Percentiles rank a stretch among this genome's conserved stretches.
Evolutionary conservation across 2,329 filamentous ascomycete genomes (phyloP).

Genomic region (Talaromyces sp.): DNA sequence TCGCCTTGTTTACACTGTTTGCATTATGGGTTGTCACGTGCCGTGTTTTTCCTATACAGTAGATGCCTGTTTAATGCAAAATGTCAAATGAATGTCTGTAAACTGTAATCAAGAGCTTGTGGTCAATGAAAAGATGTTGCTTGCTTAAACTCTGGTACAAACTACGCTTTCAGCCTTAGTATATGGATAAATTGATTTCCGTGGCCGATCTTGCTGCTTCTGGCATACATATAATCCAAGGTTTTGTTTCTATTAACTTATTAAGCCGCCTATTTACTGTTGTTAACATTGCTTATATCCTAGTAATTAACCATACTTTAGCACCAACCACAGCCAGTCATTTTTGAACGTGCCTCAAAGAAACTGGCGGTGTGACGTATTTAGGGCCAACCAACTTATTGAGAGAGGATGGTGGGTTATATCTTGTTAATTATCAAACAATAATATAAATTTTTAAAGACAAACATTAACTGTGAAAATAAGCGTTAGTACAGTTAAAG

Average conservation of each 20-base stretch:
- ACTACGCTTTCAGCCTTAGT: not conserved
- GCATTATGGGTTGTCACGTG: not conserved
- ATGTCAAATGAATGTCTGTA: too few relatives aligned
- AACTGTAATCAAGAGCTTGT: not conserved
- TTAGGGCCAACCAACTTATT: too few relatives aligned
- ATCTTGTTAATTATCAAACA: too few relatives aligned
- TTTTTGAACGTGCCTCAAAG: not conserved
- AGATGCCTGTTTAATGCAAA: not conserved
- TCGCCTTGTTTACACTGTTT: not conserved
- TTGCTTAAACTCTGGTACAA: not conserved
- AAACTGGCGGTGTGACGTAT: not conserved
- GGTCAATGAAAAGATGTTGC: not conserved
- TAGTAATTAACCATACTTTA: not conserved
- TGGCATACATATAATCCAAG: not conserved
- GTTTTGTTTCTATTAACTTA: too few relatives aligned
- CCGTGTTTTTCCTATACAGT: not conserved
- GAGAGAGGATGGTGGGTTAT: too few relatives aligned
- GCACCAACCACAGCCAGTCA: not conserved
- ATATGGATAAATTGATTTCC: not conserved
- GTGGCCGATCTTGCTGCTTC: not conserved
- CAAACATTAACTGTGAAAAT: too few relatives aligned
- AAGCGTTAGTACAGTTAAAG: too few relatives aligned
- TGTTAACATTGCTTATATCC: not conserved
- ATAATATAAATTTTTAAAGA: too few relatives aligned
- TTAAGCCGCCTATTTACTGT: not conserved